These are phyloP conservation scores for Amphicarpaea edgeworthii DNA, from an alignment of 306 rosid genomes.

Conservation along the genomic window DNA sequence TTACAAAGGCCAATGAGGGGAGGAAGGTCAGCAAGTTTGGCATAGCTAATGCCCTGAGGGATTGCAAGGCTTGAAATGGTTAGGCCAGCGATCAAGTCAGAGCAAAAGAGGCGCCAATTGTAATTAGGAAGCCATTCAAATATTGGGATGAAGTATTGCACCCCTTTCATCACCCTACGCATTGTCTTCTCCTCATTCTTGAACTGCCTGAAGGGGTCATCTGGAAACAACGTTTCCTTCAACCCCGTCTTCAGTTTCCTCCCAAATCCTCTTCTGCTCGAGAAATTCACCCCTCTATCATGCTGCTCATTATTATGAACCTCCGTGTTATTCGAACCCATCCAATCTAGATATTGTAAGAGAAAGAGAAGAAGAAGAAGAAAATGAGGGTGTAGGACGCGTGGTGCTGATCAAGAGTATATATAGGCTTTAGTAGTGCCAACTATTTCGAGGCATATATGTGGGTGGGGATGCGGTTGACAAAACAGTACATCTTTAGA, in stretches of 20 bases:
- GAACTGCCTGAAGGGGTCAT: constrained; percentile 75
- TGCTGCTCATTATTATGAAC: not conserved
- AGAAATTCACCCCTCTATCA: constrained; percentile 57
- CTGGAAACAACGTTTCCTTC: constrained; percentile 70
- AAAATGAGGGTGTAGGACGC: no score
- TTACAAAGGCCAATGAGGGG: constrained; percentile 88
- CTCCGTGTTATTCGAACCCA: not conserved
- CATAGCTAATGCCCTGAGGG: constrained; percentile 95
- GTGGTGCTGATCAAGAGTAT: not conserved
- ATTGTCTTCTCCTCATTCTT: constrained; percentile 10
- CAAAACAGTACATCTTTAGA: not conserved
- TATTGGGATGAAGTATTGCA: constrained; percentile 72
- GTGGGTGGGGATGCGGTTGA: constrained; percentile 6
- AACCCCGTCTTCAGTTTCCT: constrained; percentile 55
- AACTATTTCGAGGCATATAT: not conserved
- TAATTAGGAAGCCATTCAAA: constrained; percentile 78
- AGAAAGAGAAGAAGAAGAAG: no score
- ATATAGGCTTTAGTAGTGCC: constrained; percentile 29
- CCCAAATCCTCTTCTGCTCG: constrained; percentile 46
- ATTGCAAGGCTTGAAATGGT: constrained; percentile 93
- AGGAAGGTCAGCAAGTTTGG: constrained; percentile 72
- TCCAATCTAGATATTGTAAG: no score
- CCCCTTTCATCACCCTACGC: constrained; percentile 42
- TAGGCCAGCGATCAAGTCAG: constrained; percentile 79
- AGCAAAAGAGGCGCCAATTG: constrained; percentile 39